Evolutionary conservation across 1,284 basidiomycete genomes (phyloP), one percentile per base, ranked within the genome.

Genomic region (Austroboletus rostrupii): DNA sequence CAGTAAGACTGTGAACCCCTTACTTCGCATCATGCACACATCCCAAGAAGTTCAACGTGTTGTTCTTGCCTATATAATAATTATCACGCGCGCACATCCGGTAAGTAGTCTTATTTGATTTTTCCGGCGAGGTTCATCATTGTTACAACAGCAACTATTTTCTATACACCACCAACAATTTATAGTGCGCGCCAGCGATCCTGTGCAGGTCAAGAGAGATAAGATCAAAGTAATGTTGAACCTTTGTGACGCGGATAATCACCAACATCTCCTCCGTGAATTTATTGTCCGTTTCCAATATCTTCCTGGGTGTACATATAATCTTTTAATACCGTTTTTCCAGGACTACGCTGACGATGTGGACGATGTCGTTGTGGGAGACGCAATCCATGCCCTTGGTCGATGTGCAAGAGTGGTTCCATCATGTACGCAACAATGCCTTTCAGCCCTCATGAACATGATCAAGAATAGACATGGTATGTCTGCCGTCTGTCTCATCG

Each of bases 311-410:
- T 20, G 23, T 17, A 28, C 13, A 16, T 45, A 41, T 54, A 44
- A 52, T 43, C 11, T 21, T 26, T 45, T 46, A 31, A 9, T 19
- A 8, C 28, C 13, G 36, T 28, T 35, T 35, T 39, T 44, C 20
- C 55, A 93, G 90, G 83, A 90, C 54, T 93, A 87, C 60, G 77
- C 84, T 1, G 81, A 87, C 16, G 86, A 91, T 61, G 70, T 78
- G 1, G 81, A 91, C 47, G 85, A 90, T 57, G 59, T 61, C 2
- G 78, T 94, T 0, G 86, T 90, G 0, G 75, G 79, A 16, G 82
- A 81, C 38, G 80, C 91, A 1, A 83, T 96, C 29, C 72, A 76
- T 26, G 92, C 87, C 1, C 80, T 97, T 40, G 93, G 93, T 5
- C 76, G 74, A 54, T 87, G 87, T 57, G 88, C 91, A 1, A 73